Base-by-base conservation (phyloP, 352 stramenopile species). In the Pythium plurisporium region DNA sequence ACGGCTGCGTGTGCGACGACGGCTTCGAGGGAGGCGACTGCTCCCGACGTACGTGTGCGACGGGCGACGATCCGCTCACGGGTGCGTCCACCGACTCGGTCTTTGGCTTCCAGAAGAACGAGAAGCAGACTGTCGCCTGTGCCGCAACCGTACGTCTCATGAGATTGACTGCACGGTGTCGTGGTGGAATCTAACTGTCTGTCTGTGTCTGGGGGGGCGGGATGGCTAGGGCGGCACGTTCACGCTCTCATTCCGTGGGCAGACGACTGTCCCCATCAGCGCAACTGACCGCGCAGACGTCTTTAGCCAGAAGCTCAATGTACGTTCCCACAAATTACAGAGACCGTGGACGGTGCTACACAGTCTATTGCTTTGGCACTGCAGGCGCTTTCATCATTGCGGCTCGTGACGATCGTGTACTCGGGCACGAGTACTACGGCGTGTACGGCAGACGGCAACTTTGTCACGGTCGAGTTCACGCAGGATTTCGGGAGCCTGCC, bases 11-110 rank as follows among this genome's bases (percentile, higher is more conserved):
- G 27, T 97, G 90, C 69, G 72, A 96, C 59, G 62, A 78, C 25
- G 85, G 79, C 33, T 97, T 80, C 52, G 73, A 72, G 17, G 84
- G 89, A 34, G 91, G 89, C 20, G 87, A 96, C 65, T 98, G 91
- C 64, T 91, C 79, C 40, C 67, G 82, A 41, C 76, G 82, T 25
- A 46, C 65, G 7, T 92, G 82, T 27, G 62, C 79, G 0, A 70
- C 52, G 20, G 82, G 82, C 1, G 82, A 91, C 44, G 80, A 93
- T 44, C 82, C 82, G 15, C 75, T 93, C 27, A 93, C 82, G 5
- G 82, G 82, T 6, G 70, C 72, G 4, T 50, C 74, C 20, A 84
- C 74, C 1, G 82, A 93, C 34, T 55, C 64, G 19, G 40, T 83
- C 36, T 91, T 90, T 54, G 82, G 79, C 5, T 70, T 77, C 49